Conservation (phyloP, 1,284 basidiomycete genomes). For the Hemileia vastatrix region DNA sequence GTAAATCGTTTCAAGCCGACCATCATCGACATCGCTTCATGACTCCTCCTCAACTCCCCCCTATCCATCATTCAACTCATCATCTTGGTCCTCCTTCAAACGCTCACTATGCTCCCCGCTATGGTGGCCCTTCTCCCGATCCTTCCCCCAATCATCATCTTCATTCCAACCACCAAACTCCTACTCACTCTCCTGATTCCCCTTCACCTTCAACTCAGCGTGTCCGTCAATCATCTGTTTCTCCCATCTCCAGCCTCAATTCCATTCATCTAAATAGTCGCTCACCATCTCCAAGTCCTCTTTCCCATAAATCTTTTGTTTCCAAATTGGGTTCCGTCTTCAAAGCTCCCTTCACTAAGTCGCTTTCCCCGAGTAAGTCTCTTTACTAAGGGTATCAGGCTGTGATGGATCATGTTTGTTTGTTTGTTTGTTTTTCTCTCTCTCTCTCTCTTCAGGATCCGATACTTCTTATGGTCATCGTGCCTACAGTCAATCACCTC, state of each 20-base stretch:
- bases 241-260: neutral
- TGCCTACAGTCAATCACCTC: too few relatives aligned
- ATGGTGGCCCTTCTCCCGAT: neutral
- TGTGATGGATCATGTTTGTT: too few relatives aligned
- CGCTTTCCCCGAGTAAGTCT: too few relatives aligned
- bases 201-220: too few relatives aligned
- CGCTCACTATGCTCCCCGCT: constrained; percentile 18
- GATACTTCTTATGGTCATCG: too few relatives aligned
- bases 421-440: neutral
- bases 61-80: neutral
- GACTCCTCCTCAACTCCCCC: neutral
- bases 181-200: too few relatives aligned
- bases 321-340: constrained; percentile 12
- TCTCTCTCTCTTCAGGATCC: neutral
- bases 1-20: constrained; percentile 15
- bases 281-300: constrained; percentile 1
- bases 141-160: too few relatives aligned
- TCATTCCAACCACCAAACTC: neutral
- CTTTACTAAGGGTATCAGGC: too few relatives aligned
- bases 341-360: constrained; percentile 11
- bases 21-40: constrained; percentile 22
- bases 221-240: neutral
- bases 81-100: constrained; percentile 13
- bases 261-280: too few relatives aligned
- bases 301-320: neutral